Percentiles rank a stretch among this genome's conserved stretches.
phyloP scores from a whole-genome alignment of 805 yeast species.

The Barnettozyma californica region DNA sequence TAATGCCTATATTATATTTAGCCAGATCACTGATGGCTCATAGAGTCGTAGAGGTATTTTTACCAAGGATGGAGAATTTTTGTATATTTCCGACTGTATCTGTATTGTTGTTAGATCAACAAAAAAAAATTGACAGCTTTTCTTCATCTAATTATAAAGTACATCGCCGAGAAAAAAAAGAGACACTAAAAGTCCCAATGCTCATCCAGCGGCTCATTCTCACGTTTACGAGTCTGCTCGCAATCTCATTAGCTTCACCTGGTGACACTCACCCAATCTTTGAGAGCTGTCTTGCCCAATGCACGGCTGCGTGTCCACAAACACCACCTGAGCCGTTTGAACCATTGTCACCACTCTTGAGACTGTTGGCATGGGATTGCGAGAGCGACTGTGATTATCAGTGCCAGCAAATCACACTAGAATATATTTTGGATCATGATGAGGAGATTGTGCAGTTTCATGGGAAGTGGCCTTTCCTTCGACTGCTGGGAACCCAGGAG shows the following conservation, averaged over 20 bases:
- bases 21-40: too few species aligned
- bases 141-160: too few species aligned
- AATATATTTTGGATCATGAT: constrained; percentile 39
- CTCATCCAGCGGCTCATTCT: not conserved
- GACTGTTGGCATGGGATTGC: constrained; percentile 67
- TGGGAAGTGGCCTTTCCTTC: constrained; percentile 94
- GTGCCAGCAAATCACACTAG: constrained; percentile 77
- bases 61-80: too few species aligned
- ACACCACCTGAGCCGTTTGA: constrained; percentile 8
- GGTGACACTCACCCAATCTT: constrained; percentile 6
- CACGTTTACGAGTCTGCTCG: not conserved
- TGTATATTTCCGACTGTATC: too few species aligned
- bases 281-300: constrained; percentile 11
- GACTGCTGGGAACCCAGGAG: constrained; percentile 82
- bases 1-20: not conserved
- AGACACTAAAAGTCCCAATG: not conserved
- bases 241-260: not conserved
- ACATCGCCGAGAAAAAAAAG: too few species aligned
- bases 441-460: constrained; percentile 77
- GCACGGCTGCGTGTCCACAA: constrained; percentile 3
- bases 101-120: too few species aligned
- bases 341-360: constrained; percentile 22
- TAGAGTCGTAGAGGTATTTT: too few species aligned
- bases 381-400: constrained; percentile 82
- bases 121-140: not conserved